phyloP scores from a whole-genome alignment of 2,329 filamentous ascomycete species.

The Cladosporium austrohemisphaericum region DNA sequence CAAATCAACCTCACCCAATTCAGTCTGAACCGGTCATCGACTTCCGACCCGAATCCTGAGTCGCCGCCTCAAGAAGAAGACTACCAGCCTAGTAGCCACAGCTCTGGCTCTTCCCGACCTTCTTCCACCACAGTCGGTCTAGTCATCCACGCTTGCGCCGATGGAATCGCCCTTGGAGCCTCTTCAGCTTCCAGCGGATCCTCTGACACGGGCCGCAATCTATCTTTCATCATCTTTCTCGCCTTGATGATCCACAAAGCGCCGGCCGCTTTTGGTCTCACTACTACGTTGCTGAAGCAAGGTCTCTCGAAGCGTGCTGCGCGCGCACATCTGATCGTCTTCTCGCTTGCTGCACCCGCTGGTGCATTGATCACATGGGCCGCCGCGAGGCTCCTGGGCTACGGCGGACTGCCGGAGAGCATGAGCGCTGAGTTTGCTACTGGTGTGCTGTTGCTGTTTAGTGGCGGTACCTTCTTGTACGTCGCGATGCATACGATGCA shows the following conservation, averaged over 20 bases:
- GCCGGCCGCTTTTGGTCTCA: slow-evolving; percentile 86
- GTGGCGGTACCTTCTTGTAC: slow-evolving; percentile 93
- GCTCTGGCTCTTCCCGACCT: slow-evolving; percentile 26
- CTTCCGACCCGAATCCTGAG: slow-evolving; percentile 29
- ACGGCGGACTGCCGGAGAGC: slow-evolving; percentile 55
- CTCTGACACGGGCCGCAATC: slow-evolving; percentile 65
- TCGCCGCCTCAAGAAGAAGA: slow-evolving; percentile 21
- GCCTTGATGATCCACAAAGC: slow-evolving; percentile 98
- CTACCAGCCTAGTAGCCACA: slow-evolving; percentile 33
- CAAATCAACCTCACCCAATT: slow-evolving; percentile 88
- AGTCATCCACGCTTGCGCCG: slow-evolving; percentile 92
- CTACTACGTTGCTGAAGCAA: slow-evolving; percentile 83
- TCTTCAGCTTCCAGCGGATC: slow-evolving; percentile 61
- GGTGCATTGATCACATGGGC: slow-evolving; percentile 83
- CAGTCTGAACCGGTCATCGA: slow-evolving; percentile 40
- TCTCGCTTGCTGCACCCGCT: slow-evolving; percentile 83
- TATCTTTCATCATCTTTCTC: slow-evolving; percentile 89
- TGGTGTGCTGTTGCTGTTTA: slow-evolving; percentile 90
- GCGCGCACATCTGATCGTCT: slow-evolving; percentile 79
- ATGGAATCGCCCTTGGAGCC: slow-evolving; percentile 92
- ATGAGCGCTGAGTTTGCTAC: slow-evolving; percentile 75
- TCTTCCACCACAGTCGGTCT: slow-evolving; percentile 71
- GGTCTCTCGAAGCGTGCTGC: slow-evolving; percentile 83
- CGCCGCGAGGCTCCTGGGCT: slow-evolving; percentile 68
- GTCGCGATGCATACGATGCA: slow-evolving; percentile 99